Percentiles rank a stretch among this genome's conserved stretches.
Evolutionary conservation across 1,284 basidiomycete genomes (phyloP).

Genomic region (Ganoderma resinaceum): DNA sequence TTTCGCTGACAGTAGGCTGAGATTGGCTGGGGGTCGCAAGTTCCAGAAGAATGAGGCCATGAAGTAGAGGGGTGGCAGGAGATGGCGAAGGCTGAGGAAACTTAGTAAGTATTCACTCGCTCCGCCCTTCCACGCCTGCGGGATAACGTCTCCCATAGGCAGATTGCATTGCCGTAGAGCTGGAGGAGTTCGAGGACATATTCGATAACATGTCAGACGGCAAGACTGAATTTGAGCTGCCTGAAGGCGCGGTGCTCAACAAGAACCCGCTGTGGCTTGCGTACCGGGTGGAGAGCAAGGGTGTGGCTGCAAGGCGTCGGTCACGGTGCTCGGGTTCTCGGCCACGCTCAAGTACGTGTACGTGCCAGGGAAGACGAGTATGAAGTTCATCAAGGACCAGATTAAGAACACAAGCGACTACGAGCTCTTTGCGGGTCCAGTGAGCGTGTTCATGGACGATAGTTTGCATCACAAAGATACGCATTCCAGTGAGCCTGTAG

Average conservation of each 20-base stretch:
- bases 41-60: too few relatives aligned
- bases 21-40: too few relatives aligned
- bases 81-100: too few relatives aligned
- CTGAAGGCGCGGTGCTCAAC: conserved; percentile 1
- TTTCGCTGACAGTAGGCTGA: too few relatives aligned
- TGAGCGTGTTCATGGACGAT: conserved; percentile 58
- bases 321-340: conserved; percentile 56
- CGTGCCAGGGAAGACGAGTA: conserved; percentile 53
- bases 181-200: not conserved
- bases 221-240: not conserved
- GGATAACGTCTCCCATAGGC: too few relatives aligned
- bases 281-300: conserved; percentile 54
- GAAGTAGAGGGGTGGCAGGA: too few relatives aligned
- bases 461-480: conserved; percentile 56
- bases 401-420: conserved; percentile 62
- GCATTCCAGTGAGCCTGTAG: too few relatives aligned
- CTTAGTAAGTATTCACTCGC: too few relatives aligned
- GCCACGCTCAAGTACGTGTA: conserved; percentile 54
- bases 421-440: conserved; percentile 56
- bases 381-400: conserved; percentile 51
- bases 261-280: conserved; percentile 55
- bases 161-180: too few relatives aligned
- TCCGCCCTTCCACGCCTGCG: too few relatives aligned
- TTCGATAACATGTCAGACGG: not conserved
- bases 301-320: conserved; percentile 58